Evolutionary conservation across 2,329 filamentous ascomycete species (phyloP).

Genomic region (Paracoccidioides brasiliensis): DNA sequence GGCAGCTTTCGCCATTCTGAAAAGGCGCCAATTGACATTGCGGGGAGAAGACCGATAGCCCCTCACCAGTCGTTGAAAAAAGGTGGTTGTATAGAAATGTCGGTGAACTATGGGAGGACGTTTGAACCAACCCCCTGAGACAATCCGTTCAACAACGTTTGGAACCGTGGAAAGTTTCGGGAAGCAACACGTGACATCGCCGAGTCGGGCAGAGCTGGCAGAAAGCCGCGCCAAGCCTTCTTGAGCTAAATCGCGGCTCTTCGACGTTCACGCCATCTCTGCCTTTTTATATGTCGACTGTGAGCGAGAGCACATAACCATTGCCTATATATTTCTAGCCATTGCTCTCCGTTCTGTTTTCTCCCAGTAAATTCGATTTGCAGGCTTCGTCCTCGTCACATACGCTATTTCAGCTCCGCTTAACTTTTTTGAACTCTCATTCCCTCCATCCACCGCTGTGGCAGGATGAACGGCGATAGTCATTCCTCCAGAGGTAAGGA

Average conservation of each 20-base stretch:
- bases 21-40: slow-evolving; percentile 36
- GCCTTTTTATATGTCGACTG: neutral
- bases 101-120: no score
- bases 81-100: no score
- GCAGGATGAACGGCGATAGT: slow-evolving; percentile 67
- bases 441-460: neutral
- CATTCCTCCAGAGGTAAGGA: slow-evolving; percentile 70
- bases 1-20: slow-evolving; percentile 81
- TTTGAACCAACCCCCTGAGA: neutral
- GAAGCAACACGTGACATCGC: neutral
- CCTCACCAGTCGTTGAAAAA: no score
- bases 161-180: neutral
- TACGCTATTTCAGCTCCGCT: neutral
- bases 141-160: neutral
- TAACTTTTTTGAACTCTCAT: neutral
- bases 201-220: neutral
- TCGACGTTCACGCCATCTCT: neutral
- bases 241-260: neutral
- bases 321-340: neutral
- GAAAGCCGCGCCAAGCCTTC: neutral
- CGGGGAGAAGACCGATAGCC: neutral
- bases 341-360: neutral
- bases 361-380: no score
- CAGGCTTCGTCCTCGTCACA: neutral
- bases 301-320: neutral